These are phyloP conservation scores for Pseudogymnoascus sp. DNA, from an alignment of 2,329 filamentous ascomycete genomes.

Conservation along the genomic window DNA sequence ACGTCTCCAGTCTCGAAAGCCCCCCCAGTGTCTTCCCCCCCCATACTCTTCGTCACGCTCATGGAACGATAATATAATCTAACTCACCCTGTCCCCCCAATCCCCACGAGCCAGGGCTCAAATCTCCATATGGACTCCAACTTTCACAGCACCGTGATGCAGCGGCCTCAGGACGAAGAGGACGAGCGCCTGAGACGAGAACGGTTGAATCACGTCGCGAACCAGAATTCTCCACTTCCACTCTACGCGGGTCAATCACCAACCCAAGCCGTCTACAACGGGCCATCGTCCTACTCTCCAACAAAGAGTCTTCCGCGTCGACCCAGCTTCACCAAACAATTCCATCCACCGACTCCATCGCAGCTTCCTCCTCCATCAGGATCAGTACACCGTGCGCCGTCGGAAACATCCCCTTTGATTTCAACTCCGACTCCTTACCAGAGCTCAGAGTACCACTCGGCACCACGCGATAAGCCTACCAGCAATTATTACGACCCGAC, in stretches of 20 bases:
- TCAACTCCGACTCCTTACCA: conserved; percentile 22
- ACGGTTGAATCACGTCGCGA: conserved; percentile 25
- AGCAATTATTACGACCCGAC: conserved; percentile 41
- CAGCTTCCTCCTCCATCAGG: conserved; percentile 20
- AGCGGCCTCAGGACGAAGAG: conserved; percentile 19
- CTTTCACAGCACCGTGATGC: conserved; percentile 28
- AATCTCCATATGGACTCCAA: conserved; percentile 22
- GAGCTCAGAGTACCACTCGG: conserved; percentile 30
- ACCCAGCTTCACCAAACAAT: conserved; percentile 26
- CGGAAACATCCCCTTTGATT: conserved; percentile 23
- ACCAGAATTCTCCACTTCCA: conserved; percentile 22
- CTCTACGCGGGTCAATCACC: conserved; percentile 21
- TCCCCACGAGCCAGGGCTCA: conserved; percentile 8
- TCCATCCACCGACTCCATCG: conserved; percentile 23
- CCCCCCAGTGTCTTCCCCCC: not conserved
- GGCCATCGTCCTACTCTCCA: conserved; percentile 21
- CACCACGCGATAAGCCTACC: conserved; percentile 33
- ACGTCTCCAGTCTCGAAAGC: not conserved
- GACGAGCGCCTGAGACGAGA: conserved; percentile 22
- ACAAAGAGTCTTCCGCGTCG: conserved; percentile 25
- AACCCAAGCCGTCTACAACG: conserved; percentile 22
- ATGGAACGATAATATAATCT: conserved; percentile 7
- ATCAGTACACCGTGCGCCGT: conserved; percentile 23
- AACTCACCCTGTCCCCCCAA: conserved; percentile 6
- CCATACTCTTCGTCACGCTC: not conserved